Conservation (phyloP, 2,329 filamentous ascomycete species). For the Tolypocladium cylindrosporum region DNA sequence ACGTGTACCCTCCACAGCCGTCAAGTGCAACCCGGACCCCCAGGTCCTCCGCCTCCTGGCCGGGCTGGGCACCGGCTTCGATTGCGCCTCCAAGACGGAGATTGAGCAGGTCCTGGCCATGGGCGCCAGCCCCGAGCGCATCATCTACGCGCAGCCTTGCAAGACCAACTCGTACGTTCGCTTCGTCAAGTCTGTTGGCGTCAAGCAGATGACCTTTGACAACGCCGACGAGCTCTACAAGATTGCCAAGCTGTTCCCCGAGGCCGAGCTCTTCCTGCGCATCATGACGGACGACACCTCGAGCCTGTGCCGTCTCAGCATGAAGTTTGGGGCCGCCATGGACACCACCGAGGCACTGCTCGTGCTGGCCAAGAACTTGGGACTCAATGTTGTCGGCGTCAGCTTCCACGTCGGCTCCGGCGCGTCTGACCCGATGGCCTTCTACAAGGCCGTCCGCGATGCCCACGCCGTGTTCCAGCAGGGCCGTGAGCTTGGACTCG, state of each 20-base stretch:
- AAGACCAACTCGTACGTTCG: conserved; percentile 98
- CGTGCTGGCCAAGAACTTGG: conserved; percentile 67
- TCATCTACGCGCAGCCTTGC: conserved; percentile 98
- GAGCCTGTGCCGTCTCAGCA: conserved; percentile 85
- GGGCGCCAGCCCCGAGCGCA: conserved; percentile 76
- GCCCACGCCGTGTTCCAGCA: conserved; percentile 84
- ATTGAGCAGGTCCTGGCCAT: conserved; percentile 83
- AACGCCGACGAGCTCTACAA: conserved; percentile 97
- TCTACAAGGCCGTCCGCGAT: conserved; percentile 83
- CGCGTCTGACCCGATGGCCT: conserved; percentile 85
- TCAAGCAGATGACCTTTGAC: conserved; percentile 99
- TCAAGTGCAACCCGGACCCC: conserved; percentile 97
- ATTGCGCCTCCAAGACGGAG: conserved; percentile 95
- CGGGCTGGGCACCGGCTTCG: conserved; percentile 85
- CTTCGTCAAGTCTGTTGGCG: conserved; percentile 72
- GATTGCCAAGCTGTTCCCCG: conserved; percentile 84
- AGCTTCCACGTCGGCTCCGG: conserved; percentile 98
- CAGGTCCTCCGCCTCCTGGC: conserved; percentile 82
- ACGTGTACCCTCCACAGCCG: conserved; percentile 46
- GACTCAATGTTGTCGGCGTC: conserved; percentile 86
- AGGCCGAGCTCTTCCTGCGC: conserved; percentile 83
- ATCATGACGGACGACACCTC: conserved; percentile 95
- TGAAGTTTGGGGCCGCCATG: conserved; percentile 93
- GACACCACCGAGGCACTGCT: conserved; percentile 72
- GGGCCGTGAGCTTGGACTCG: conserved; percentile 64